phyloP scores from a whole-genome alignment of 768 basidiomycete species.

The Tricholoma terreum region DNA sequence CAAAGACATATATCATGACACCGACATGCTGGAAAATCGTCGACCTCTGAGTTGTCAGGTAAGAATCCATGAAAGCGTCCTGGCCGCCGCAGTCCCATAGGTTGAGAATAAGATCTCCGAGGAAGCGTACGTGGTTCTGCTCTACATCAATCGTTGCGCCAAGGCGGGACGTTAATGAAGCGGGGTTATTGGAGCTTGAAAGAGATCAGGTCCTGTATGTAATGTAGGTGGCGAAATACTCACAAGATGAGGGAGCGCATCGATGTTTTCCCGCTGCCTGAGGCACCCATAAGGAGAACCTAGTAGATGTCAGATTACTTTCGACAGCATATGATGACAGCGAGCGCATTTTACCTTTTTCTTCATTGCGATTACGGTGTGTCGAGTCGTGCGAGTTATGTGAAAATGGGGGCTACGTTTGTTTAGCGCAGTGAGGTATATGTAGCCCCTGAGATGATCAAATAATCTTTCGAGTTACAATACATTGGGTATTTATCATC shows the following conservation, averaged over 20 bases:
- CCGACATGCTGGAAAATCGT: constrained; percentile 97
- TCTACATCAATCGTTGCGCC: constrained; percentile 98
- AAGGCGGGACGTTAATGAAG: constrained; percentile 84
- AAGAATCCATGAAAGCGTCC: constrained; percentile 96
- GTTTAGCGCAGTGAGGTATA: too few relatives aligned
- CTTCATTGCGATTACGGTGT: constrained; percentile 43
- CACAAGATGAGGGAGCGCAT: constrained; percentile 99
- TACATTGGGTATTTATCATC: not conserved
- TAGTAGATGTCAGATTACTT: constrained; percentile 33
- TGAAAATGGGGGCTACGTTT: too few relatives aligned
- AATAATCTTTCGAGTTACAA: not conserved
- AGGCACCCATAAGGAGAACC: constrained; percentile 98
- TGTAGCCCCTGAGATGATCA: too few relatives aligned
- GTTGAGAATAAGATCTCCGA: constrained; percentile 93
- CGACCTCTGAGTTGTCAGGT: constrained; percentile 86
- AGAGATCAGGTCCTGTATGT: constrained; percentile 2
- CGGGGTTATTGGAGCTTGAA: constrained; percentile 87
- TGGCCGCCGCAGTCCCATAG: constrained; percentile 99
- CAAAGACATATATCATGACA: constrained; percentile 98
- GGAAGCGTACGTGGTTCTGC: constrained; percentile 94
- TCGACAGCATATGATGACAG: constrained; percentile 7
- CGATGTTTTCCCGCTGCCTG: constrained; percentile 91
- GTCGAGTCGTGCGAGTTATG: constrained; percentile 3
- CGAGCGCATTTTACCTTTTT: constrained; percentile 48
- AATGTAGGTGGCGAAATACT: constrained; percentile 29